Conservation (phyloP, 306 rosid genomes). For the Albizia julibrissin region DNA sequence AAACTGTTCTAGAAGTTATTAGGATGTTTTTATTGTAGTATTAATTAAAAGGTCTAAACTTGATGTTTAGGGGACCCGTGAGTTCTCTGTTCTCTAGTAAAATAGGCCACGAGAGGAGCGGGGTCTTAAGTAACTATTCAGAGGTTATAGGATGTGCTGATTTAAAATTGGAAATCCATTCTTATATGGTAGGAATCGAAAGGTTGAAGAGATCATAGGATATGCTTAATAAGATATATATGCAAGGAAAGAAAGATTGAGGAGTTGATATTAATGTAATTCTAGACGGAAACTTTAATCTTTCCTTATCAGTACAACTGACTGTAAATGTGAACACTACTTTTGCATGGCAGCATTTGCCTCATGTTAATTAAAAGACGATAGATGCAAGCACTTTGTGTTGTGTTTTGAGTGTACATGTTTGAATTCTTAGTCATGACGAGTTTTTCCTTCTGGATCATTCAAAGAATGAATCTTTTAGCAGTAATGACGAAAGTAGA, state of each 20-base stretch:
- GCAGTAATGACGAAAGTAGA: constrained; percentile 4
- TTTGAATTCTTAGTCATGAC: constrained; percentile 7
- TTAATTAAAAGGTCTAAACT: neutral
- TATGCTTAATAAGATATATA: constrained; percentile 7
- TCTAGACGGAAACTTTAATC: constrained; percentile 25
- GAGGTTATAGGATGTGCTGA: neutral
- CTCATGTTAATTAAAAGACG: constrained; percentile 22
- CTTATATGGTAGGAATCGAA: constrained; percentile 9
- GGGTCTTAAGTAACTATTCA: neutral
- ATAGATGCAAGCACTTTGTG: constrained; percentile 9
- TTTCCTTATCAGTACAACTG: neutral
- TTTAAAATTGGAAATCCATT: constrained; percentile 12
- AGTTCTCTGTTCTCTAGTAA: neutral
- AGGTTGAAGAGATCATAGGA: neutral
- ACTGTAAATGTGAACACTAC: neutral
- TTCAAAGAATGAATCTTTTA: constrained; percentile 24
- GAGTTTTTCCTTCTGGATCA: constrained; percentile 17
- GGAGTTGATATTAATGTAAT: constrained; percentile 16
- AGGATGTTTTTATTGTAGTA: neutral
- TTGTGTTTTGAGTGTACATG: neutral
- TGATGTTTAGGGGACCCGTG: neutral
- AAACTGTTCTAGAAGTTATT: neutral
- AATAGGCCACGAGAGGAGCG: neutral
- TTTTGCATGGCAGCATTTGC: constrained; percentile 11
- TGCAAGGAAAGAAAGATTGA: constrained; percentile 13